Percentiles rank a stretch among this genome's conserved stretches.
phyloP scores from a whole-genome alignment of 2,329 filamentous ascomycete genomes.

The Tolypocladium inflatum region DNA sequence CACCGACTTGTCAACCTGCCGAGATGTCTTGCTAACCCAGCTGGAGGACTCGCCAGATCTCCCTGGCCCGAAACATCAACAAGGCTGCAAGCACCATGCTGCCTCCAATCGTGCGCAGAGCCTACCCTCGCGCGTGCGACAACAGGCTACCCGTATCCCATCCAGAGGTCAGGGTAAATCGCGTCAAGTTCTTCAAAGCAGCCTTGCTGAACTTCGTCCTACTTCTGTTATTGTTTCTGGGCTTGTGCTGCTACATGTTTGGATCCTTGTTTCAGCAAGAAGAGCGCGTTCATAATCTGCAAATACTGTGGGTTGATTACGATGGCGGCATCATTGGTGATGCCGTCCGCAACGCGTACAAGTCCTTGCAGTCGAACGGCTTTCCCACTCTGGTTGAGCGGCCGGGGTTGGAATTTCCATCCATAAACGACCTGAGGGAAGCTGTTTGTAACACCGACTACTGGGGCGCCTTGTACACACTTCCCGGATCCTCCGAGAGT shows the following conservation, averaged over 20 bases:
- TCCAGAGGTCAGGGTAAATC: conserved; percentile 3
- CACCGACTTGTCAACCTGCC: background rate
- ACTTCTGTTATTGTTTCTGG: conserved; percentile 30
- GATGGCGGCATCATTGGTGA: conserved; percentile 12
- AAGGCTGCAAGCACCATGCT: background rate
- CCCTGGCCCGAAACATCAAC: background rate
- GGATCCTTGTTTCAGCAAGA: conserved; percentile 11
- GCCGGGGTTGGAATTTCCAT: conserved; percentile 4
- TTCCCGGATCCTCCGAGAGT: conserved; percentile 4
- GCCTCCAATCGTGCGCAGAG: background rate
- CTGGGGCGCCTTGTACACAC: conserved; percentile 11
- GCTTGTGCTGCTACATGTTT: conserved; percentile 13
- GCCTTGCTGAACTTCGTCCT: conserved; percentile 8
- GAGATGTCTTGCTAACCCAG: background rate
- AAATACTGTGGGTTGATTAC: conserved; percentile 13
- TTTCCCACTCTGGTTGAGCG: conserved; percentile 10
- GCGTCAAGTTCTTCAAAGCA: conserved; percentile 8
- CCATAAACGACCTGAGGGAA: conserved; percentile 2
- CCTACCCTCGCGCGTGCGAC: conserved; percentile 9
- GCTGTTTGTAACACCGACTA: conserved; percentile 9
- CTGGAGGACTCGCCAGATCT: background rate
- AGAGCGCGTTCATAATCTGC: conserved; percentile 7
- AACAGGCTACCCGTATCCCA: conserved; percentile 2
- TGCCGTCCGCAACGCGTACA: conserved; percentile 11
- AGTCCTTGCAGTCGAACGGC: conserved; percentile 4